These are phyloP conservation scores for Claviceps lovelessii DNA, from an alignment of 2,329 filamentous ascomycete species.

Conservation along the genomic window DNA sequence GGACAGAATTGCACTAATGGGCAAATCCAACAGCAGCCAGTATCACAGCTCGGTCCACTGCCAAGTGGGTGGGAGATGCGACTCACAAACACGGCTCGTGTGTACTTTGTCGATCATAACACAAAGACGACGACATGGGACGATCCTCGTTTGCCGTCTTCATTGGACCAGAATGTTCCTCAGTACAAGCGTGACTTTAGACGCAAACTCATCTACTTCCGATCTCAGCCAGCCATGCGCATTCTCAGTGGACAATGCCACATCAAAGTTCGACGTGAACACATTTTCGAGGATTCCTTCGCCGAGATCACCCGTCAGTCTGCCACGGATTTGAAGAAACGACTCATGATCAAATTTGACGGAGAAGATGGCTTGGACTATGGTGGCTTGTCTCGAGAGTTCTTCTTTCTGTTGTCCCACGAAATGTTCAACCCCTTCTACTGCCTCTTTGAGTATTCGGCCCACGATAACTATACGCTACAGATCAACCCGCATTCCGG, in stretches of 20 bases:
- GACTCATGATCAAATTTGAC: conserved; percentile 98
- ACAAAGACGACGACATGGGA: conserved; percentile 99
- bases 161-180: conserved; percentile 91
- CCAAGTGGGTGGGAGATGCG: conserved; percentile 99
- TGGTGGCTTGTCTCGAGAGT: conserved; percentile 91
- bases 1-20: conserved; percentile 76
- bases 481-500: conserved; percentile 99
- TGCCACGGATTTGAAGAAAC: conserved; percentile 90
- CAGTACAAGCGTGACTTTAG: conserved; percentile 99
- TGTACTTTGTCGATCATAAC: conserved; percentile 99
- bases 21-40: conserved; percentile 89
- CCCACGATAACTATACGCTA: conserved; percentile 98
- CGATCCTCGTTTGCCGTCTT: conserved; percentile 86
- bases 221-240: conserved; percentile 88
- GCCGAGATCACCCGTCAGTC: conserved; percentile 96
- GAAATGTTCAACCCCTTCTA: conserved; percentile 99
- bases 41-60: conserved; percentile 86
- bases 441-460: conserved; percentile 97
- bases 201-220: conserved; percentile 97
- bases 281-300: conserved; percentile 98
- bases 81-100: conserved; percentile 89
- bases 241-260: conserved; percentile 95
- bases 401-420: conserved; percentile 97
- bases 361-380: conserved; percentile 97
- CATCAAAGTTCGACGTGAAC: conserved; percentile 89